Conservation (phyloP, 306 rosid species). For the Alnus glutinosa region DNA sequence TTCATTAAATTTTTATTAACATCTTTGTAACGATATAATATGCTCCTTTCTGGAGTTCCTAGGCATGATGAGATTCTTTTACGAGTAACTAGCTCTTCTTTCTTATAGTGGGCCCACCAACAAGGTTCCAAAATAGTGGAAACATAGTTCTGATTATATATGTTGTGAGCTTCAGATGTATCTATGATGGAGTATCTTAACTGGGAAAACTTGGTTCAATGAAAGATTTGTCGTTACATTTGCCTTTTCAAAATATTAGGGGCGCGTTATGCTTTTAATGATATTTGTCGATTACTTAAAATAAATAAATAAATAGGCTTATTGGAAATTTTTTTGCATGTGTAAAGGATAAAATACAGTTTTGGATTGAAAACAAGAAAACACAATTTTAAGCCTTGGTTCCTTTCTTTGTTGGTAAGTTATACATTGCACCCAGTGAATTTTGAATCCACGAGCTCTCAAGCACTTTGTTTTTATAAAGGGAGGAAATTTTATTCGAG, state of each 20-base stretch:
- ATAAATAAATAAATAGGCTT: neutral
- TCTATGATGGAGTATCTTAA: neutral
- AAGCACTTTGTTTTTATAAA: neutral
- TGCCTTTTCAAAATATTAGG: neutral
- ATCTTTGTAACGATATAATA: neutral
- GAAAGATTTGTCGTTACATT: neutral
- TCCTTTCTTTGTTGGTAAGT: neutral
- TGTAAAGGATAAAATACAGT: neutral
- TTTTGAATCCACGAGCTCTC: neutral
- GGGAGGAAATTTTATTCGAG: neutral
- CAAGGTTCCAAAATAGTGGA: constrained; percentile 1
- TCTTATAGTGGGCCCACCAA: neutral
- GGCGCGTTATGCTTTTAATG: too few relatives aligned
- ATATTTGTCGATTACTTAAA: too few relatives aligned
- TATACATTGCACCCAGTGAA: neutral
- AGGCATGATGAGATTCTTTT: neutral
- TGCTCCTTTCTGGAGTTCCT: neutral
- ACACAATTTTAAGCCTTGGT: neutral
- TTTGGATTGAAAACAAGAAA: neutral
- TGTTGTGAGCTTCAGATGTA: neutral
- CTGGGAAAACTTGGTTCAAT: neutral
- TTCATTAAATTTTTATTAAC: neutral
- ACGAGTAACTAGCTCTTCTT: neutral
- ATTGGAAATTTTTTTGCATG: neutral
- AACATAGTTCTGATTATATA: neutral